Percentiles rank a stretch among this genome's conserved stretches.
phyloP scores from a whole-genome alignment of 1,284 basidiomycete species.

The Ustilago shanxiensis region DNA sequence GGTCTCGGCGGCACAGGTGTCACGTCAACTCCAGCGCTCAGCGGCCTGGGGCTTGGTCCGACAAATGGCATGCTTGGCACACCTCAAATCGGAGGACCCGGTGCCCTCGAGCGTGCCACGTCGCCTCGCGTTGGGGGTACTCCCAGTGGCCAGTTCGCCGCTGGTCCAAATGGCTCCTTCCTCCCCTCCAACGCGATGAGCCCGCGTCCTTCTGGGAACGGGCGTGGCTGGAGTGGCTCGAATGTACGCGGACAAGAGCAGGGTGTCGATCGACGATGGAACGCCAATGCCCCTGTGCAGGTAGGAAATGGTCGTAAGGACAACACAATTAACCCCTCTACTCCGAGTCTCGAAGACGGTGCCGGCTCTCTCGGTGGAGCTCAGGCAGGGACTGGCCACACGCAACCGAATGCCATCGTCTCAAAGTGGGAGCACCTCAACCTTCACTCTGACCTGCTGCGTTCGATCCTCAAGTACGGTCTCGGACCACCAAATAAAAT shows the following conservation, averaged over 20 bases:
- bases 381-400: conserved; percentile 73
- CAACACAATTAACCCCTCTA: conserved; percentile 10
- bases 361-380: neutral
- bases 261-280: conserved; percentile 35
- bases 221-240: conserved; percentile 33
- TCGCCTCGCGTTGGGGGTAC: conserved; percentile 42
- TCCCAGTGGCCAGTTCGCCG: conserved; percentile 24
- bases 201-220: conserved; percentile 42
- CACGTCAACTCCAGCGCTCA: conserved; percentile 12
- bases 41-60: conserved; percentile 40
- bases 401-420: conserved; percentile 82
- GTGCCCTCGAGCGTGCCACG: conserved; percentile 29
- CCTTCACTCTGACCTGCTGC: conserved; percentile 85
- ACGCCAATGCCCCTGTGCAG: conserved; percentile 20
- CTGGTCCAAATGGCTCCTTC: conserved; percentile 22
- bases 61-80: conserved; percentile 31
- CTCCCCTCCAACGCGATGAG: conserved; percentile 27
- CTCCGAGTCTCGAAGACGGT: conserved; percentile 32
- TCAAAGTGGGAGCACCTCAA: conserved; percentile 96
- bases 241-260: conserved; percentile 26
- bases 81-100: conserved; percentile 38
- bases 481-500: conserved; percentile 98
- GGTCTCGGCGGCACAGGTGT: conserved; percentile 15
- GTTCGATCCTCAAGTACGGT: conserved; percentile 93
- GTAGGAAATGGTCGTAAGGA: conserved; percentile 23